Base-by-base conservation (phyloP, 768 basidiomycete species). In the Imleria badia region DNA sequence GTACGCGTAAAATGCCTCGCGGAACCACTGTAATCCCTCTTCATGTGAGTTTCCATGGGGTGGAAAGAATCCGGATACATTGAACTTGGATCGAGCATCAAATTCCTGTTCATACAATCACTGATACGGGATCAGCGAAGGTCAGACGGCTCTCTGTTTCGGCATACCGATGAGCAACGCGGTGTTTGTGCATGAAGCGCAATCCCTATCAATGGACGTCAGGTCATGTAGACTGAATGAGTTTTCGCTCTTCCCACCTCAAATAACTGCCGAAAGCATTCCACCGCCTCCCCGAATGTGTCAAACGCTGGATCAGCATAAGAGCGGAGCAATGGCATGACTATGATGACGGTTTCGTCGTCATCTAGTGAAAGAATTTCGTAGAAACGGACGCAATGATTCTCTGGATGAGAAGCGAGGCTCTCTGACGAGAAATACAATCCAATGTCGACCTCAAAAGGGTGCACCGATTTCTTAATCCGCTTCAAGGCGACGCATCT, bases 291-390 rank as follows among this genome's bases (percentile, higher is more conserved):
- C 6, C 62, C 44, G 45, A 74, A 38, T 2, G 66, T 70, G 22
- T 56, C 50, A 52, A 75, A 74, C n/a, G n/a, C n/a, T n/a, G n/a
- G n/a, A n/a, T n/a, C n/a, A n/a, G n/a, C n/a, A n/a, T n/a, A 2
- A 33, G 55, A 8, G 67, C 68, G 66, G 15, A 78, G 65, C 2
- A 74, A 48, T 0, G 76, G 78, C 71, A 75, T 76, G 3, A 72
- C 64, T 1, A 74, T 45, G 3, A 69, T 64, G 9, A 34, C 31
- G 1, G 0, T 19, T 13, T 66, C 36, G 1, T 51, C 46, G 0
- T 61, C 50, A 0, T 54, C 52, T n/a, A 65, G 54, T 3, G 36
- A 22, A 13, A 72, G 55, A 5, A 56, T 23, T 8, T 72, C 71
- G 17, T 65, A 15, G 45, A 45, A 38, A 69, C 41, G 15, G 39